phyloP scores from a whole-genome alignment of 2,329 filamentous ascomycete genomes.

The Pseudogymnoascus sp. region DNA sequence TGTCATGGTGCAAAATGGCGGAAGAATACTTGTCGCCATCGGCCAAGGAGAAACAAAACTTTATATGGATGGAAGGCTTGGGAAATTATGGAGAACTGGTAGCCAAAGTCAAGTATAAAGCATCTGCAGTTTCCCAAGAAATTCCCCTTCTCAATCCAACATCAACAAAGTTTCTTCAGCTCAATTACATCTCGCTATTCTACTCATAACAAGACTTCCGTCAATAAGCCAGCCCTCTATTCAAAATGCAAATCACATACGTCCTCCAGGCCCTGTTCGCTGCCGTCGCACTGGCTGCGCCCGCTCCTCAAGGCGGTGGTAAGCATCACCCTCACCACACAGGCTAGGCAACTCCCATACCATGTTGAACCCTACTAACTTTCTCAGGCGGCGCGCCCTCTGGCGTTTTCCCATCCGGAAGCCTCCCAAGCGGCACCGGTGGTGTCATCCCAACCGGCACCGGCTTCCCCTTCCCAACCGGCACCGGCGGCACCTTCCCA shows the following conservation, averaged over 20 bases:
- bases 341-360: not conserved
- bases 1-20: not conserved
- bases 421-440: not conserved
- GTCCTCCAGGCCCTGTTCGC: not conserved
- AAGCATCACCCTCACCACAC: not conserved
- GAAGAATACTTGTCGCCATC: not conserved
- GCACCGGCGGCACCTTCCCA: not conserved
- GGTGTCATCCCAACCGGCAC: not conserved
- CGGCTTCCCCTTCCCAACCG: not conserved
- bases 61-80: not conserved
- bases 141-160: not conserved
- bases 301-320: not conserved
- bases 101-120: not conserved
- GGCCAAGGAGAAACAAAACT: not conserved
- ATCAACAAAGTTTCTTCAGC: not conserved
- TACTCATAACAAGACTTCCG: not conserved
- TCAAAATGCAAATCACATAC: conserved; percentile 1
- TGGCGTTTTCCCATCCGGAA: not conserved
- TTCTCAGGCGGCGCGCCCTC: not conserved
- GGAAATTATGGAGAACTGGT: not conserved
- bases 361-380: not conserved
- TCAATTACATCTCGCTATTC: not conserved
- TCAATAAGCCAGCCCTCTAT: not conserved
- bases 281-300: conserved; percentile 1
- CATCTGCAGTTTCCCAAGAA: not conserved